Evolutionary conservation across 768 basidiomycete genomes (phyloP), one percentile per base, ranked within the genome.

Genomic region (Mycena latifolia): DNA sequence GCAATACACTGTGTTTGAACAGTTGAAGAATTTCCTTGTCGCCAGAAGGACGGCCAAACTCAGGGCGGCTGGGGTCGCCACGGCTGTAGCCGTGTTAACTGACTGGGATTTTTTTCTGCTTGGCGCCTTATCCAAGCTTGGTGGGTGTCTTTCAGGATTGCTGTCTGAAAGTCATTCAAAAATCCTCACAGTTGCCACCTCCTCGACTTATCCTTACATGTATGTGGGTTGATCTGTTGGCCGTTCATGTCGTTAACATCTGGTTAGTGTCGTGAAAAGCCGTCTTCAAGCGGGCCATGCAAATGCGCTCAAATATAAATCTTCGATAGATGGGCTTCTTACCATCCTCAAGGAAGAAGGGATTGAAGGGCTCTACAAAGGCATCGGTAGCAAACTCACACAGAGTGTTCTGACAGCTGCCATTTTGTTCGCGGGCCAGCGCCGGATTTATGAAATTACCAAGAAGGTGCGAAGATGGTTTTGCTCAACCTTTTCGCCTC

Each of bases 391-490:
- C 73, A 99, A 99, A 80, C 88, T 99, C 24, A 63, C 93, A 6
- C 97, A 98, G 78, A 95, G 92, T 69, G 94, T 98, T 1, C 83
- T 98, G 54, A 97, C 95, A 10, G 96, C 96, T 18, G 95, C 95
- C 8, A 94, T 99, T 71, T 84, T 99, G 69, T 99, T 99, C 75
- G 92, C 91, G 17, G 88, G 92, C 9, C 97, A 99, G 77, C 86
- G 90, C 72, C 85, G 95, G 68, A 88, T 93, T 59, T 94, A 89
- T 62, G 90, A 93, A 70, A 65, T 90, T n/a, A 89, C 87, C 15
- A 92, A 88, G 74, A 76, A 77, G 74, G 85, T 84, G 55, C 57
- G 75, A 37, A 18, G 14, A 15, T 54, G 18, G n/a, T 41, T 46
- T 20, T 24, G 5, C 37, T 39, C n/a, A 18, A 20, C 12, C 15